These are phyloP conservation scores for Xylariaceae sp. DNA, from an alignment of 2,329 filamentous ascomycete genomes.

Conservation along the genomic window DNA sequence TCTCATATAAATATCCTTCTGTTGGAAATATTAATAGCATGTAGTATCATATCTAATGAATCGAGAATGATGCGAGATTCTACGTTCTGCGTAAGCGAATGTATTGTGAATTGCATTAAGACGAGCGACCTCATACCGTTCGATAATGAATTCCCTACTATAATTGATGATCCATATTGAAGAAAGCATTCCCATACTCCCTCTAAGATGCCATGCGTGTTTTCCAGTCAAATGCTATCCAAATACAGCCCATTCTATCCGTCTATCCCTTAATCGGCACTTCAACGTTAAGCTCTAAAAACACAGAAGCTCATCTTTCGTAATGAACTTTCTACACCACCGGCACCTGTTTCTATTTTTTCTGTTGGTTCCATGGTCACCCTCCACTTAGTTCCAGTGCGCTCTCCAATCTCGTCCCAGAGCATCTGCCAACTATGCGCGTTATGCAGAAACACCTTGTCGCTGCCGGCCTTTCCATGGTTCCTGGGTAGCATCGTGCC, in stretches of 20 bases:
- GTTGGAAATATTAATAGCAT: too few relatives aligned
- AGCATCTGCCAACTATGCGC: slow-evolving; percentile 56
- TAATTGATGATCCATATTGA: background rate
- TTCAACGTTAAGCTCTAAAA: slow-evolving; percentile 27
- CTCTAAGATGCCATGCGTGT: slow-evolving; percentile 7
- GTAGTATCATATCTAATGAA: too few relatives aligned
- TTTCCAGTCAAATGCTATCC: slow-evolving; percentile 14
- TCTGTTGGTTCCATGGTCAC: slow-evolving; percentile 49
- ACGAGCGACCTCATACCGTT: too few relatives aligned
- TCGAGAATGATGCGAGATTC: background rate
- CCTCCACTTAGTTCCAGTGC: slow-evolving; percentile 57
- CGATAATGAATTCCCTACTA: too few relatives aligned
- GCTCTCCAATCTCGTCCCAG: slow-evolving; percentile 58
- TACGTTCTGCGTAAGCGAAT: too few relatives aligned
- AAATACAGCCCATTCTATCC: too few relatives aligned
- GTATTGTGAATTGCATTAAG: too few relatives aligned
- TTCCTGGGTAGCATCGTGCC: slow-evolving; percentile 45
- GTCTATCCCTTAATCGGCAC: too few relatives aligned
- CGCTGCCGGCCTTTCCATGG: slow-evolving; percentile 31
- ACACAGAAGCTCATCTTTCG: slow-evolving; percentile 36
- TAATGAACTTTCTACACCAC: slow-evolving; percentile 29
- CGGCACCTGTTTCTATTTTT: slow-evolving; percentile 21
- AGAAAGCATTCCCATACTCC: background rate
- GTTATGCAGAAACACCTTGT: slow-evolving; percentile 54
- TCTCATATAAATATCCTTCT: too few relatives aligned